Conservation (phyloP, 345 rosid genomes). For the Eucalyptus viminalis region DNA sequence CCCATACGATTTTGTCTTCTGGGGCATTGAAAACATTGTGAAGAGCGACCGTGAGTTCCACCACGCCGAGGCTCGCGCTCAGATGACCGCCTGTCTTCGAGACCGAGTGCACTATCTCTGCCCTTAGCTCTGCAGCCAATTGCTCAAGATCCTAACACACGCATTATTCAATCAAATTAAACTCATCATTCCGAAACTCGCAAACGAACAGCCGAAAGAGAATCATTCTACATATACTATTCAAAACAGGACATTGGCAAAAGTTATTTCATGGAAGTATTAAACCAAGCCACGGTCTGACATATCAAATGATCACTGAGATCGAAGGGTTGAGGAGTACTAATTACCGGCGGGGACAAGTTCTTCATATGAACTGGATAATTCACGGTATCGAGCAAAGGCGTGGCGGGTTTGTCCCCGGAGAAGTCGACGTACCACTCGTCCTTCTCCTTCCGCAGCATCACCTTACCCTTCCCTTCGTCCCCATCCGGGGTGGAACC, state of each 20-base stretch:
- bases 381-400: constrained; percentile 61
- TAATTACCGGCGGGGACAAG: constrained; percentile 33
- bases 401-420: constrained; percentile 44
- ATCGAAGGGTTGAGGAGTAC: neutral
- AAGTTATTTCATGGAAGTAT: neutral
- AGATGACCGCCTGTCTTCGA: constrained; percentile 62
- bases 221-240: neutral
- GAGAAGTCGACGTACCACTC: constrained; percentile 36
- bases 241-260: neutral
- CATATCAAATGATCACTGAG: neutral
- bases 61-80: constrained; percentile 57
- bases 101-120: constrained; percentile 42
- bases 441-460: constrained; percentile 14
- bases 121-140: constrained; percentile 53
- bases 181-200: neutral
- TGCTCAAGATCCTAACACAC: constrained; percentile 49
- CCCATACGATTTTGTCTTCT: constrained; percentile 68
- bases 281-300: neutral
- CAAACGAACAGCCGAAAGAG: neutral
- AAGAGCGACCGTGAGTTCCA: constrained; percentile 48
- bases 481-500: constrained; percentile 12
- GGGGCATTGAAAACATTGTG: constrained; percentile 59
- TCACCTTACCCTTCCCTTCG: constrained; percentile 14
- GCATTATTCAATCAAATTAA: neutral
- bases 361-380: constrained; percentile 74